Base-by-base conservation (phyloP, 1,284 basidiomycete species). In the Melampsora americana region DNA sequence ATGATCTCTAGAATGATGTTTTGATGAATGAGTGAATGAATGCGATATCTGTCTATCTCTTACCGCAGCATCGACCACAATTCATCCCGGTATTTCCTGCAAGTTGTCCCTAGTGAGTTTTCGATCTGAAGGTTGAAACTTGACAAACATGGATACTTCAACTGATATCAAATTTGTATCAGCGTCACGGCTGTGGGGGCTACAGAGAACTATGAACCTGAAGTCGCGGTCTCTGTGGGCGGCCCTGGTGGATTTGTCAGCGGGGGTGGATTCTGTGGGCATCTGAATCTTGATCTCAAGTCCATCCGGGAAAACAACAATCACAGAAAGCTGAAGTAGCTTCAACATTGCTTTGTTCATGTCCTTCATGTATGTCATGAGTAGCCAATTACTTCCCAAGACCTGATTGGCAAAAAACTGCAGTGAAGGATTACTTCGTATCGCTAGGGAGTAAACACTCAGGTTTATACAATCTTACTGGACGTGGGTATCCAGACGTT, bases 401-500 rank as follows among this genome's bases (percentile, higher is more conserved):
- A 4, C 80, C 81, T 0, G 56, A 28, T 12, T 83, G 80, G 77
- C 82, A 82, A 76, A 56, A 66, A 26, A 61, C 42, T 0, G 77
- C 77, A 18, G 80, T 82, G 16, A 23, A 69, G 14, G 64, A 76
- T 28, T 83, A 83, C 78, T 39, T 82, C 18, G 42, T 35, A 32
- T 77, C 56, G 30, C 77, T 81, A 23, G 80, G 79, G 39, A 71
- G 53, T 48, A 65, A 78, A 62, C 78, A 79, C 77, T 65, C 77
- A 39, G 80, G 79, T 12, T 67, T 81, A 42, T 83, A 80, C 78
- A 82, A 82, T 77, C 60, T 66, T 16, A 66, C 30, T 0, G 82
- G 82, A 5, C 79, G 82, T 44, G 82, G 78, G 7, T 82, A 81
- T 78, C 82, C 82, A 0, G 82, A 83, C 48, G 78, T 83, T 9